Percentiles rank a stretch among this genome's conserved stretches.
These are phyloP conservation scores for Fusarium verrucosum DNA, from an alignment of 2,329 filamentous ascomycete species.

Conservation along the genomic window DNA sequence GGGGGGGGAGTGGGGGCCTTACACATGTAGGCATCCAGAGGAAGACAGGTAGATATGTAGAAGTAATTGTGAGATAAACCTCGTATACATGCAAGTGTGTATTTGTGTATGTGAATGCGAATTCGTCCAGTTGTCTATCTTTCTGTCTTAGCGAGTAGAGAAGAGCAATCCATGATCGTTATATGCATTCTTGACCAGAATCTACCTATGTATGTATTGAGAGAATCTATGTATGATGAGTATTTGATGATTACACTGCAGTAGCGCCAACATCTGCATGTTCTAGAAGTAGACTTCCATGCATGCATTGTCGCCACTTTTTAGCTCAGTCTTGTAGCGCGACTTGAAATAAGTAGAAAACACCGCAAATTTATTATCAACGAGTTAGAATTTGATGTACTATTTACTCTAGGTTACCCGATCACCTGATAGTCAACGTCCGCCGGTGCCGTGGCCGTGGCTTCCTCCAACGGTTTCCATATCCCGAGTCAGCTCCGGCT, in stretches of 20 bases:
- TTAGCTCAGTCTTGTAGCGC: slow-evolving; percentile 26
- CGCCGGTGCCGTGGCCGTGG: slow-evolving; percentile 5
- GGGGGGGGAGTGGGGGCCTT: too few relatives aligned
- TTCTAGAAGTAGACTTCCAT: slow-evolving; percentile 13
- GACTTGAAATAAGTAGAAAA: neutral
- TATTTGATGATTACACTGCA: slow-evolving; percentile 7
- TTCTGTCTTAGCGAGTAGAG: slow-evolving; percentile 13
- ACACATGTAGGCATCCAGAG: too few relatives aligned
- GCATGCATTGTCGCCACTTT: slow-evolving; percentile 24
- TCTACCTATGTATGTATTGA: too few relatives aligned
- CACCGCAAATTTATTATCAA: neutral
- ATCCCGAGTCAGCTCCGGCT: slow-evolving; percentile 42
- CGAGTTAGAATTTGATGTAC: neutral
- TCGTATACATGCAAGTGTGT: too few relatives aligned
- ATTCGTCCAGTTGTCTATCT: too few relatives aligned
- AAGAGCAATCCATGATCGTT: slow-evolving; percentile 21
- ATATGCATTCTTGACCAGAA: too few relatives aligned
- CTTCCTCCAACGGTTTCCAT: slow-evolving; percentile 5
- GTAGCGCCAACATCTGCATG: neutral
- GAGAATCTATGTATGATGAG: too few relatives aligned
- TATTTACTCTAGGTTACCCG: slow-evolving; percentile 1
- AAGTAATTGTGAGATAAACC: too few relatives aligned
- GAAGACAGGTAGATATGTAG: too few relatives aligned
- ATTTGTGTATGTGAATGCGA: too few relatives aligned
- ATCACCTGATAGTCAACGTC: slow-evolving; percentile 25